A percentile compares a stretch with the other conserved stretches of the same genome.
Evolutionary conservation across 1,284 basidiomycete species (phyloP).

Genomic region (Pterulicium gracile): DNA sequence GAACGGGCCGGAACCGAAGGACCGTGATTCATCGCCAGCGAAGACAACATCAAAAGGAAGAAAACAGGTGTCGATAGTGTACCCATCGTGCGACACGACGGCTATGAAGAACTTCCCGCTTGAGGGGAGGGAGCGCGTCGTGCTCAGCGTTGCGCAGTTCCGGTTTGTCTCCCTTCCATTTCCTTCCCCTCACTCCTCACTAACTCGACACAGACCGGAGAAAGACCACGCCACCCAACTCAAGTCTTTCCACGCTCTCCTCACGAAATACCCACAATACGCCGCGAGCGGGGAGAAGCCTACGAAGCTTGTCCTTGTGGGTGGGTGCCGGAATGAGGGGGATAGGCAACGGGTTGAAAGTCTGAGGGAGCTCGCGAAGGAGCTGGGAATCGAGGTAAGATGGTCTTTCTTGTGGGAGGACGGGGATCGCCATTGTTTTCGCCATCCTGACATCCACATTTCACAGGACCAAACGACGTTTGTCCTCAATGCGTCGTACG

Average conservation of each 20-base stretch:
- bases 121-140: slow-evolving; percentile 47
- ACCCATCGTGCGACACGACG: slow-evolving; percentile 87
- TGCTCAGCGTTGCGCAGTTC: slow-evolving; percentile 89
- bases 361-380: slow-evolving; percentile 47
- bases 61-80: slow-evolving; percentile 47
- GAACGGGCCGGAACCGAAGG: slow-evolving; percentile 16
- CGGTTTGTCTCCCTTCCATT: slow-evolving; percentile 34
- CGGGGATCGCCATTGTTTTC: not conserved
- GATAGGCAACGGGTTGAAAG: slow-evolving; percentile 65
- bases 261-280: slow-evolving; percentile 53
- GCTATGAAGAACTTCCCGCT: slow-evolving; percentile 61
- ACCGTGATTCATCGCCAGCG: not conserved
- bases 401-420: not conserved
- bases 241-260: slow-evolving; percentile 52
- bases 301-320: slow-evolving; percentile 65
- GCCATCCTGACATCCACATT: not conserved
- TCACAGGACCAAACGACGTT: slow-evolving; percentile 64
- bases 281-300: slow-evolving; percentile 15
- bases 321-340: slow-evolving; percentile 69
- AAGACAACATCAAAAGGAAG: not conserved
- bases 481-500: slow-evolving; percentile 76
- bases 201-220: slow-evolving; percentile 56
- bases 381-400: slow-evolving; percentile 57
- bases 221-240: slow-evolving; percentile 89
- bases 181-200: too few relatives aligned